These are phyloP conservation scores for Talinum fruticosum DNA, from an alignment of 148 eudicot genomes.

Conservation along the genomic window DNA sequence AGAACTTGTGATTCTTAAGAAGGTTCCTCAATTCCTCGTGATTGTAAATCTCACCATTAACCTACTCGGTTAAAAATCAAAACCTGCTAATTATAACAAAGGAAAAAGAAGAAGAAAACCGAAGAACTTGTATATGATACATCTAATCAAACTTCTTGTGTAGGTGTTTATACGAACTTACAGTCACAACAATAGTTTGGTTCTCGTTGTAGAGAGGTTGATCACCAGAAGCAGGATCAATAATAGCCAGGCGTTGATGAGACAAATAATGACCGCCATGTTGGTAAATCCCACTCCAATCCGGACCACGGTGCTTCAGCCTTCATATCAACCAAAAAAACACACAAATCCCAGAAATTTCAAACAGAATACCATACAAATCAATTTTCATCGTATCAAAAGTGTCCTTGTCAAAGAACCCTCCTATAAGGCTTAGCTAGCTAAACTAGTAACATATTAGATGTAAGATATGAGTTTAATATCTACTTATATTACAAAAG, in stretches of 20 bases:
- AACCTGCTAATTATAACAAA: not conserved
- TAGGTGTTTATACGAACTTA: conserved; percentile 15
- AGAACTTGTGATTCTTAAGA: conserved; percentile 65
- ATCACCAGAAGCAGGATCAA: conserved; percentile 94
- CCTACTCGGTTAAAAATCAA: conserved; percentile 34
- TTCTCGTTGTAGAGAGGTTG: conserved; percentile 81
- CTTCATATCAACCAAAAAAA: conserved; percentile 1
- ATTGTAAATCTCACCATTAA: conserved; percentile 91
- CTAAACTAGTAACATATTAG: too few relatives aligned
- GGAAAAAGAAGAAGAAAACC: not conserved
- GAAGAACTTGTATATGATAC: not conserved
- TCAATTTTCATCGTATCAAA: too few relatives aligned
- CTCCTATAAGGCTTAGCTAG: too few relatives aligned
- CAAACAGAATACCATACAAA: too few relatives aligned
- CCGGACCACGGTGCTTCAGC: conserved; percentile 95
- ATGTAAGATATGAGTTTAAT: too few relatives aligned
- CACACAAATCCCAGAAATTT: not conserved
- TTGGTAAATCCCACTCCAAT: conserved; percentile 88
- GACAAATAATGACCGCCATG: conserved; percentile 62
- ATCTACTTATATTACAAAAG: too few relatives aligned
- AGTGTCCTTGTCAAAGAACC: too few relatives aligned
- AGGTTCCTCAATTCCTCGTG: conserved; percentile 59
- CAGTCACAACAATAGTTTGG: conserved; percentile 63
- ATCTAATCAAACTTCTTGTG: not conserved
- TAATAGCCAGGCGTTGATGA: conserved; percentile 81